Conservation (phyloP, 192 early-diverging fungal species). For the Backusella luteola region DNA sequence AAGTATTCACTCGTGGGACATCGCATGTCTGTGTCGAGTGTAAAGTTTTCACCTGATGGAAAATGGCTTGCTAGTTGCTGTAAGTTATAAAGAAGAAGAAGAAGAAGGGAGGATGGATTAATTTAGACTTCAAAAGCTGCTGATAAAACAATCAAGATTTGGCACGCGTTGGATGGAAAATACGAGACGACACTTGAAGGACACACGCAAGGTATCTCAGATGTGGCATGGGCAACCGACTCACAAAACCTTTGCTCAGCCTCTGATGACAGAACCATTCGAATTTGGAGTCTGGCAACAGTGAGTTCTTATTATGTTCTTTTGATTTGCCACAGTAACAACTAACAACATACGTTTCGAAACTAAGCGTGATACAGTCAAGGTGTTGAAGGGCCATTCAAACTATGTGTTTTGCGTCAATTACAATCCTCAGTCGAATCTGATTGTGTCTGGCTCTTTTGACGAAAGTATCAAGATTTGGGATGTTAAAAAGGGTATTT, state of each 20-base stretch:
- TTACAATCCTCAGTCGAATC: conserved; percentile 90
- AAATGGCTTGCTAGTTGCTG: conserved; percentile 91
- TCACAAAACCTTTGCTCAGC: conserved; percentile 86
- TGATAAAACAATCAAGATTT: conserved; percentile 94
- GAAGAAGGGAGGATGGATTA: background rate
- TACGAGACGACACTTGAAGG: conserved; percentile 85
- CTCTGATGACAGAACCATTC: conserved; percentile 93
- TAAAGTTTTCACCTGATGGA: conserved; percentile 98
- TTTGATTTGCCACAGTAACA: background rate
- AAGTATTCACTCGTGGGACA: conserved; percentile 92
- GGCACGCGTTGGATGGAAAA: conserved; percentile 85
- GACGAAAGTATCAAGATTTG: conserved; percentile 97
- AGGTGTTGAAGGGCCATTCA: conserved; percentile 86
- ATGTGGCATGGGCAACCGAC: conserved; percentile 95
- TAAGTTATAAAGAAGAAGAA: conserved; percentile 39
- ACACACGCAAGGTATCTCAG: conserved; percentile 91
- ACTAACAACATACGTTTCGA: background rate
- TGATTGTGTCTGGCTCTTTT: conserved; percentile 97
- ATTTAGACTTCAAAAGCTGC: conserved; percentile 59
- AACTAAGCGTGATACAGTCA: conserved; percentile 62
- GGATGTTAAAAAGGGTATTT: conserved; percentile 84
- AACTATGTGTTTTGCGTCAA: conserved; percentile 98
- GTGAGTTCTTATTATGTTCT: conserved; percentile 48
- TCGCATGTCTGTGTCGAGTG: conserved; percentile 89
- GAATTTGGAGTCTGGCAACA: conserved; percentile 85